Conservation (phyloP, 257 asterid species). For the Solanum dulcamara region DNA sequence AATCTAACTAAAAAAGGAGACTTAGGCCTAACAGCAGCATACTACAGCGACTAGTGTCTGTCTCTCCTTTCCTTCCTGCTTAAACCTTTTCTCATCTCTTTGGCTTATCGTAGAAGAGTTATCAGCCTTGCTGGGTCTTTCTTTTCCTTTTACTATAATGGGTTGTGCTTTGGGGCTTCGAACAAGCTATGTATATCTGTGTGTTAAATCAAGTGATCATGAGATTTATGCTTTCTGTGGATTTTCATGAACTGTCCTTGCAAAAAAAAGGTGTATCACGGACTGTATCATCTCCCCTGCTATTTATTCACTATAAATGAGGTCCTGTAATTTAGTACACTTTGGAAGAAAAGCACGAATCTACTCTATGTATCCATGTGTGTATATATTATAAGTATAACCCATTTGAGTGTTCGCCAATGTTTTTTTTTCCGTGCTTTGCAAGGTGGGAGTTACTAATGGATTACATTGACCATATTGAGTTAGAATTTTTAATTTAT, state of each 20-base stretch:
- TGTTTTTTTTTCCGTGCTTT: not conserved
- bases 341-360: not conserved
- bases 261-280: not conserved
- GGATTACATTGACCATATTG: not conserved
- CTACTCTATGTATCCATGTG: not conserved
- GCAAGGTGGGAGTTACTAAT: not conserved
- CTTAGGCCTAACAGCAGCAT: not conserved
- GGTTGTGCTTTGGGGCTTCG: not conserved
- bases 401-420: not conserved
- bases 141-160: not conserved
- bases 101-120: not conserved
- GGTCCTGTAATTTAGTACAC: not conserved
- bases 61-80: not conserved
- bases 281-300: not conserved
- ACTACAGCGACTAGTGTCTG: not conserved
- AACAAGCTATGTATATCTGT: not conserved
- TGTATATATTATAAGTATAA: not conserved
- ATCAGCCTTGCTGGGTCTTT: not conserved
- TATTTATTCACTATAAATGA: not conserved
- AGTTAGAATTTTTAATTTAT: not conserved
- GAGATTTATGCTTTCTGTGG: not conserved
- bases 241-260: not conserved
- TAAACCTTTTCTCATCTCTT: not conserved
- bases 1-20: not conserved
- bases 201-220: not conserved